A percentile compares a stretch with the other conserved stretches of the same genome.
These are phyloP conservation scores for Solanum dulcamara DNA, from an alignment of 257 asterid genomes.

Conservation along the genomic window DNA sequence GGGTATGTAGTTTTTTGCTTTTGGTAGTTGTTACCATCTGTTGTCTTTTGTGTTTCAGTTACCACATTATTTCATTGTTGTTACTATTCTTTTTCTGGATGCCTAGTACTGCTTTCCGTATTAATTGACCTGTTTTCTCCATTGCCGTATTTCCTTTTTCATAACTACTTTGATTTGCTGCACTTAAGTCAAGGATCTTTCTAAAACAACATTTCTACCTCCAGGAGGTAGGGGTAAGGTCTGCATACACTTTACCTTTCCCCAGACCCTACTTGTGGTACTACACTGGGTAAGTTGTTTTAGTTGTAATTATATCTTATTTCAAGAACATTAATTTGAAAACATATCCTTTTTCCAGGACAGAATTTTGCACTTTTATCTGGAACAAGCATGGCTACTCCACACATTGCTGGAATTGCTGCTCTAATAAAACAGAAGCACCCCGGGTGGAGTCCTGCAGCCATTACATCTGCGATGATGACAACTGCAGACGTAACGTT, in stretches of 20 bases:
- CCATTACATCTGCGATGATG: conserved; percentile 57
- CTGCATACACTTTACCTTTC: neutral
- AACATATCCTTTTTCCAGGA: conserved; percentile 15
- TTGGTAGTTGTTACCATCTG: neutral
- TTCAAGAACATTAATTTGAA: neutral
- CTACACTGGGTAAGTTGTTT: neutral
- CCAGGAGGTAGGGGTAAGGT: neutral
- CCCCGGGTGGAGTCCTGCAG: conserved; percentile 49
- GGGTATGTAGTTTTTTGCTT: neutral
- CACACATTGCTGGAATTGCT: conserved; percentile 55
- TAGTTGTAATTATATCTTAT: neutral
- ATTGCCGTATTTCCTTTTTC: neutral
- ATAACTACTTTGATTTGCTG: neutral
- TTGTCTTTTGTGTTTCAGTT: neutral
- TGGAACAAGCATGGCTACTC: conserved; percentile 71
- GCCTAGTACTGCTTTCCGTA: neutral
- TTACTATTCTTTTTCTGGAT: neutral
- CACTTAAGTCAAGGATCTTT: neutral
- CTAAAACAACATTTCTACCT: neutral
- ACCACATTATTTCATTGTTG: neutral
- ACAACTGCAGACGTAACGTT: conserved; percentile 37
- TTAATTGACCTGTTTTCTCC: neutral
- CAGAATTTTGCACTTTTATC: conserved; percentile 47
- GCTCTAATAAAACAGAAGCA: conserved; percentile 57
- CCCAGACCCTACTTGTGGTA: neutral